A percentile compares a stretch with the other conserved stretches of the same genome.
These are phyloP conservation scores for Boletus tomentosulus DNA, from an alignment of 768 basidiomycete genomes.

Conservation along the genomic window DNA sequence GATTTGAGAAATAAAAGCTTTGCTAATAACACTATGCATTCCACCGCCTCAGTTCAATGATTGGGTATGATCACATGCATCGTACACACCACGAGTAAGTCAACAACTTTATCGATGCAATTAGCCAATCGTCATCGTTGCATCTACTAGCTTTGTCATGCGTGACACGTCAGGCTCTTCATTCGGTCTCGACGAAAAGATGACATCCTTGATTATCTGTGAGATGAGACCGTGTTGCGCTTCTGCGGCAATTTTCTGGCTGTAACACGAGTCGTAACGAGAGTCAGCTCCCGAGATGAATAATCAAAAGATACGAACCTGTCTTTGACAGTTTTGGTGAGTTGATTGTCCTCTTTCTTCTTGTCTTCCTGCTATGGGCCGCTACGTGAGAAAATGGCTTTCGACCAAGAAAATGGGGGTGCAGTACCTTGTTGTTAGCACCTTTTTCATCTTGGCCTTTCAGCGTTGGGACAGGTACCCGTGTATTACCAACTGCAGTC, in stretches of 20 bases:
- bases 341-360: slow-evolving; percentile 85
- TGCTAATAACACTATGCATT: background rate
- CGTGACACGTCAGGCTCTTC: slow-evolving; percentile 21
- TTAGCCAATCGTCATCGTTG: slow-evolving; percentile 33
- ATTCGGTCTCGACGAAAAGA: slow-evolving; percentile 62
- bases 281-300: background rate
- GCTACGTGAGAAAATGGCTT: background rate
- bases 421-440: slow-evolving; percentile 38
- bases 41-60: background rate
- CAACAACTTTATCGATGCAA: slow-evolving; percentile 2
- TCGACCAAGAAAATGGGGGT: background rate
- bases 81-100: background rate
- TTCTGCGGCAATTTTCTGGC: slow-evolving; percentile 85
- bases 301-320: slow-evolving; percentile 45
- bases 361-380: slow-evolving; percentile 50
- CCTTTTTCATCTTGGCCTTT: slow-evolving; percentile 49
- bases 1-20: background rate
- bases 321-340: slow-evolving; percentile 88
- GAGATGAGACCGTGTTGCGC: slow-evolving; percentile 92
- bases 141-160: slow-evolving; percentile 32
- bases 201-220: slow-evolving; percentile 88
- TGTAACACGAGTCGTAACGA: slow-evolving; percentile 26
- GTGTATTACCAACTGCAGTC: slow-evolving; percentile 50
- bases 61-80: background rate
- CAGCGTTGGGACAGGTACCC: slow-evolving; percentile 49